Evolutionary conservation across 129 eudicot species (phyloP), one percentile per base, ranked within the genome.

Genomic region (Helichrysum umbraculigerum): DNA sequence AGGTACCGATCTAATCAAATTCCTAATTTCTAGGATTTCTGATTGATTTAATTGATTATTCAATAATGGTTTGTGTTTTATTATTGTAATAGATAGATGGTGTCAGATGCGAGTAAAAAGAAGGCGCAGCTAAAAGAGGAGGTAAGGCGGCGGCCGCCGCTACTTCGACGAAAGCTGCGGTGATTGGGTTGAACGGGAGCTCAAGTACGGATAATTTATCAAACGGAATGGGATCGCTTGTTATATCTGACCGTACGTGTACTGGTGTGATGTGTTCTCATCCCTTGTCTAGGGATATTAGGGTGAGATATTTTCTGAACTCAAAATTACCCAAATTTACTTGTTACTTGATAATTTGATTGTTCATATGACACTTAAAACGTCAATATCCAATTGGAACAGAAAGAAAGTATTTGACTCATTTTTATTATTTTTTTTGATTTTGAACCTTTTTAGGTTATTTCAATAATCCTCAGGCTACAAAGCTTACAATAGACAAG

Each of bases 41-140:
- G 25, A 22, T 63, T 47, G 25, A 34, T 22, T 1, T 34, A 37
- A 14, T 47, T 8, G 33, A 66, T 16, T n/a, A 39, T 4, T 44
- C 37, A 10, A 33, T 44, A 44, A 44, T 44, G 4, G 2, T 44
- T 44, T n/a, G n/a, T 58, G 8, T 64, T 20, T 22, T 58, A 33
- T 10, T 22, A 41, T 62, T 8, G 59, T 52, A 28, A n/a, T n/a
- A n/a, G n/a, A 54, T 56, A 87, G 89, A 92, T 92, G 98, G 98
- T 92, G 83, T 92, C 96, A 1, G 98, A 92, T 65, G 98, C 98
- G 70, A 92, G 98, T 73, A 92, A 90, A 82, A 92, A 92, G 89
- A 92, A 88, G 94, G 98, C 12, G 98, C 96, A 20, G 97, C 97
- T 2, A 91, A 91, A 76, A 83, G 97, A 79, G 97, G 97, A 21